Conservation (phyloP, 441 rosid genomes). For the Theobroma grandiflorum region DNA sequence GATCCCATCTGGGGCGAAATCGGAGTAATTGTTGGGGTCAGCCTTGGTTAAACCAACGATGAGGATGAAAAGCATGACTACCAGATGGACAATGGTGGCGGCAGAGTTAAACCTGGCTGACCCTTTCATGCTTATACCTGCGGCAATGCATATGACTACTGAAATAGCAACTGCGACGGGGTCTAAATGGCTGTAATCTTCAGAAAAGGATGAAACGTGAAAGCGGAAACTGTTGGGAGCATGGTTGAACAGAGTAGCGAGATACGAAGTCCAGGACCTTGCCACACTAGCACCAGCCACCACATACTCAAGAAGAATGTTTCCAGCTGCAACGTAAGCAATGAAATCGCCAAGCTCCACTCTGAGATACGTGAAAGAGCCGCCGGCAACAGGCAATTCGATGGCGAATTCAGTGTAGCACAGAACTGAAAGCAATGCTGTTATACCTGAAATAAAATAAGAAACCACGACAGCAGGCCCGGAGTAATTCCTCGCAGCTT, state of each 20-base stretch:
- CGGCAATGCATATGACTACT: conserved; percentile 38
- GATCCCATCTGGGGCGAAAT: conserved; percentile 63
- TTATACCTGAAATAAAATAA: conserved; percentile 63
- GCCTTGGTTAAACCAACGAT: conserved; percentile 63
- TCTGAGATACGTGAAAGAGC: conserved; percentile 73
- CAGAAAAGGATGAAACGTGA: conserved; percentile 39
- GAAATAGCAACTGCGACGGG: conserved; percentile 66
- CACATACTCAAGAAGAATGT: conserved; percentile 74
- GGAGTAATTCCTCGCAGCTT: conserved; percentile 58
- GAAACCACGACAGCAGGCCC: conserved; percentile 81
- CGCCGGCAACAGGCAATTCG: conserved; percentile 81
- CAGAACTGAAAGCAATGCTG: conserved; percentile 74
- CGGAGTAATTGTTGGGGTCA: conserved; percentile 39
- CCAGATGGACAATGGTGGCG: conserved; percentile 54
- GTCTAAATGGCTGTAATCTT: conserved; percentile 58
- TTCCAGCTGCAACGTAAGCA: conserved; percentile 82
- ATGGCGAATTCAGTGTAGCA: conserved; percentile 81
- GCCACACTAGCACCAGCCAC: conserved; percentile 73
- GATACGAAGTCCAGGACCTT: conserved; percentile 83
- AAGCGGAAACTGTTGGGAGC: conserved; percentile 57
- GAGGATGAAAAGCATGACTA: conserved; percentile 59
- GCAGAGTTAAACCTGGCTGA: conserved; percentile 66
- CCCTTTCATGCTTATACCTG: conserved; percentile 63
- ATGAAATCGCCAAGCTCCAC: conserved; percentile 87
- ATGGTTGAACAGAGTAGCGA: conserved; percentile 67